Conservation (phyloP, 805 yeast genomes). For the Wickerhamiella sorbophila region DNA sequence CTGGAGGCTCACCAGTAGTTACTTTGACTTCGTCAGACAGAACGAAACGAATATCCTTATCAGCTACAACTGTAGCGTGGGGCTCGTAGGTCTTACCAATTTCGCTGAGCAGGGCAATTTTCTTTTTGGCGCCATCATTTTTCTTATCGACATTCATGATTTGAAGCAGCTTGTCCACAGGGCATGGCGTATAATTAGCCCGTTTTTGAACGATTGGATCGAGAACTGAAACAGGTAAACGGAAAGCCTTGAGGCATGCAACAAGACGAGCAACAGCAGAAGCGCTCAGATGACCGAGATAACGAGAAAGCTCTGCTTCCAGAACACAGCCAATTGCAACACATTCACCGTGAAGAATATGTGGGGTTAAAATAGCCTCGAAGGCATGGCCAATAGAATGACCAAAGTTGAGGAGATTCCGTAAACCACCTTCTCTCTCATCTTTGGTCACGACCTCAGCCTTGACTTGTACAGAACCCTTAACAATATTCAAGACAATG, state of each 20-base stretch:
- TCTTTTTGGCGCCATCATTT: constrained; percentile 84
- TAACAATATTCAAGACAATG: constrained; percentile 62
- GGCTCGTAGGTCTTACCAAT: constrained; percentile 86
- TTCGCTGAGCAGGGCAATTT: constrained; percentile 65
- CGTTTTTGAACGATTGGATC: constrained; percentile 61
- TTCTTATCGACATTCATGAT: constrained; percentile 96
- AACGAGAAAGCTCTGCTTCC: constrained; percentile 92
- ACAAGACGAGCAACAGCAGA: constrained; percentile 85
- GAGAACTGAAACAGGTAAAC: constrained; percentile 64
- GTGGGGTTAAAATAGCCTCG: constrained; percentile 94
- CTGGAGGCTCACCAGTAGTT: constrained; percentile 29
- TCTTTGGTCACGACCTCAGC: constrained; percentile 88
- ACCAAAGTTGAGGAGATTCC: constrained; percentile 88
- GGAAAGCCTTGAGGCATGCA: constrained; percentile 72
- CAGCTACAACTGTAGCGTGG: constrained; percentile 71
- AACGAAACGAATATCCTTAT: constrained; percentile 65
- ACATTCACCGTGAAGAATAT: constrained; percentile 95
- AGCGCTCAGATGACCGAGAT: constrained; percentile 75
- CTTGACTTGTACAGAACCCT: constrained; percentile 77
- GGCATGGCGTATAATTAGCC: constrained; percentile 54
- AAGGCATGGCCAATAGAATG: constrained; percentile 97
- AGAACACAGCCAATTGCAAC: constrained; percentile 93
- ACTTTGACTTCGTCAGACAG: constrained; percentile 72
- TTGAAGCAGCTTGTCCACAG: constrained; percentile 56
- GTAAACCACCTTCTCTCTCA: constrained; percentile 87